These are phyloP conservation scores for Astragalus membranaceus DNA, from an alignment of 306 rosid genomes.

Conservation along the genomic window DNA sequence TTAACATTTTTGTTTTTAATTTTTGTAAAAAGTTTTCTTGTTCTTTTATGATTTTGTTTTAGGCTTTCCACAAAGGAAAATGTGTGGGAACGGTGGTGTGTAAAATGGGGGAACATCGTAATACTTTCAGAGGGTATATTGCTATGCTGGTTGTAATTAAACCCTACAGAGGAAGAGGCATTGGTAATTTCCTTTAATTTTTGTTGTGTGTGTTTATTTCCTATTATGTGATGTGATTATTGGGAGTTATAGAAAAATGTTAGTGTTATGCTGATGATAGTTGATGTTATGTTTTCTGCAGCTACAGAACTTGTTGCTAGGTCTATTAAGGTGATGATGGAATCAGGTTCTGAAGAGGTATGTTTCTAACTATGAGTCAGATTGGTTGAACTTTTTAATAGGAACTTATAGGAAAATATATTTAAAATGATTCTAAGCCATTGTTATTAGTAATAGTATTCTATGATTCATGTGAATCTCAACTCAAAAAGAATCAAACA, in stretches of 20 bases:
- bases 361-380: not conserved
- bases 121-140: constrained; percentile 82
- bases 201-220: not conserved
- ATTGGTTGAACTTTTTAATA: not conserved
- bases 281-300: constrained; percentile 24
- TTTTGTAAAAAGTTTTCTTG: too few species aligned
- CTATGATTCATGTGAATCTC: too few species aligned
- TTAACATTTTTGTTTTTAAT: not conserved
- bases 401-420: not conserved
- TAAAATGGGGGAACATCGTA: constrained; percentile 95
- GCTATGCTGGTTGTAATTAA: constrained; percentile 94
- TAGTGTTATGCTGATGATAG: not conserved
- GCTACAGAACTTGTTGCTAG: constrained; percentile 90
- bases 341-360: constrained; percentile 98
- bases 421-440: not conserved
- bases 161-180: constrained; percentile 86
- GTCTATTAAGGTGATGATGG: constrained; percentile 89
- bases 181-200: constrained; percentile 39
- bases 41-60: not conserved
- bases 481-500: too few species aligned
- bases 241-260: not conserved
- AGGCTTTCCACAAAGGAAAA: constrained; percentile 85
- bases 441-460: too few species aligned
- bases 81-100: constrained; percentile 97
- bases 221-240: constrained; percentile 2